A percentile compares a stretch with the other conserved stretches of the same genome.
Evolutionary conservation across 23 red algal species (phyloP).

Genomic region (Chondrus crispus): DNA sequence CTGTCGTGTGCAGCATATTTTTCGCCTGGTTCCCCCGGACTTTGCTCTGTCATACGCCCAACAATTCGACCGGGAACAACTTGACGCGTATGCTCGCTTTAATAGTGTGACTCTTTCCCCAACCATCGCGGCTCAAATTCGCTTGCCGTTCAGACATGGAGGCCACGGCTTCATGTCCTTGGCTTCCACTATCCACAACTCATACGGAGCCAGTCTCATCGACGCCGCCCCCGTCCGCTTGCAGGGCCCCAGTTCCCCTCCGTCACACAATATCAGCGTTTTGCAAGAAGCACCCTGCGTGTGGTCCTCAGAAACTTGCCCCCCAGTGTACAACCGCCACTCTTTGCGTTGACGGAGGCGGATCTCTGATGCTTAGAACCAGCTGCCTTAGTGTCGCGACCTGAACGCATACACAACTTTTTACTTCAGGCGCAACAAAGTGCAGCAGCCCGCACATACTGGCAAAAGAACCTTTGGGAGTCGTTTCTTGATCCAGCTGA

Average conservation of each 20-base stretch:
- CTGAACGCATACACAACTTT: background rate
- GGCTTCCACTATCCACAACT: background rate
- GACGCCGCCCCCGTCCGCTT: background rate
- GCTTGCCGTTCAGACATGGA: background rate
- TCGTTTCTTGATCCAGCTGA: background rate
- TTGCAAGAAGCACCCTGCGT: no score
- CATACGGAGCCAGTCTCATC: background rate
- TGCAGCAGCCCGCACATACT: no score
- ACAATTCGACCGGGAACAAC: background rate
- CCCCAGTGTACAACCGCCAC: no score
- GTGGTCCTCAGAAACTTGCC: no score
- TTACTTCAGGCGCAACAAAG: background rate
- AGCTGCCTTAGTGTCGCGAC: background rate
- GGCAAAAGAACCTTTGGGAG: background rate
- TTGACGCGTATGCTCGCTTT: background rate
- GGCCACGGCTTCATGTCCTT: background rate
- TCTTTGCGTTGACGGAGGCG: no score
- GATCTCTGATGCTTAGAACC: background rate
- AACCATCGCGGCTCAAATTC: background rate
- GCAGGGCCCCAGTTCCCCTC: no score
- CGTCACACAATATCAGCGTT: no score
- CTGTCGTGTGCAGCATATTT: background rate
- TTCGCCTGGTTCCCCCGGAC: background rate
- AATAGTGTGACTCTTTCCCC: background rate
- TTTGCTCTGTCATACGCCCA: background rate